These are phyloP conservation scores for Teunomyces panamensis DNA, from an alignment of 805 yeast species.

Conservation along the genomic window DNA sequence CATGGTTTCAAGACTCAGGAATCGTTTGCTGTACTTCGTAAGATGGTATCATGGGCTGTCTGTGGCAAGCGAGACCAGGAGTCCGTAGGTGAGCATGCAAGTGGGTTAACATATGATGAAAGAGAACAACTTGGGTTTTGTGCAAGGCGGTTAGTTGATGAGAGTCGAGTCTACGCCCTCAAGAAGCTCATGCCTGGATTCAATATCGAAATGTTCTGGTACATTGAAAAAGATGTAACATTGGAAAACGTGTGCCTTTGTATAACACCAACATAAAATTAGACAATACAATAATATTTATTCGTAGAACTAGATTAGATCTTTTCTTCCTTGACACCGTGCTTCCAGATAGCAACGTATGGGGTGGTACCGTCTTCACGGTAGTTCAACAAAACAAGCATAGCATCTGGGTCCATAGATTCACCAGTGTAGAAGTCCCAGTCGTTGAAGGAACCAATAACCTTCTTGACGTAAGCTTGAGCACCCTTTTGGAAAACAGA, in stretches of 20 bases:
- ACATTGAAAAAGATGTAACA: conserved; percentile 56
- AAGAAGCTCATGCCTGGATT: conserved; percentile 29
- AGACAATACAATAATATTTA: conserved; percentile 1
- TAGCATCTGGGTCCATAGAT: conserved; percentile 99
- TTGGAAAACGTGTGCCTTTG: conserved; percentile 65
- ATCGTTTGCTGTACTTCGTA: conserved; percentile 50
- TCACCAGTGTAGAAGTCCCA: conserved; percentile 99
- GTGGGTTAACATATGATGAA: conserved; percentile 42
- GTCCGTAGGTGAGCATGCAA: conserved; percentile 31
- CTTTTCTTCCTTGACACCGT: conserved; percentile 89
- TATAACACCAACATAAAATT: conserved; percentile 2
- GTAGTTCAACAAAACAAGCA: conserved; percentile 97
- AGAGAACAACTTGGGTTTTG: conserved; percentile 60
- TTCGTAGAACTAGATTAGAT: conserved; percentile 46
- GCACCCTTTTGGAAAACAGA: conserved; percentile 97
- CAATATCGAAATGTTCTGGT: conserved; percentile 51
- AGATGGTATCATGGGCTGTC: conserved; percentile 87
- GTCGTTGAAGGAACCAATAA: conserved; percentile 92
- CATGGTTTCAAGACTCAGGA: conserved; percentile 29
- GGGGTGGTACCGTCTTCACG: conserved; percentile 99
- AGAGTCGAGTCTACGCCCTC: conserved; percentile 59
- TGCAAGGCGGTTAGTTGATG: conserved; percentile 74
- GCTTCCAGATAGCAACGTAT: conserved; percentile 97
- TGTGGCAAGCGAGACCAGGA: conserved; percentile 49
- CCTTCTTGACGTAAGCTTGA: conserved; percentile 91